Conservation (phyloP, 495 filamentous ascomycete species). For the Aeminium ludgeri region DNA sequence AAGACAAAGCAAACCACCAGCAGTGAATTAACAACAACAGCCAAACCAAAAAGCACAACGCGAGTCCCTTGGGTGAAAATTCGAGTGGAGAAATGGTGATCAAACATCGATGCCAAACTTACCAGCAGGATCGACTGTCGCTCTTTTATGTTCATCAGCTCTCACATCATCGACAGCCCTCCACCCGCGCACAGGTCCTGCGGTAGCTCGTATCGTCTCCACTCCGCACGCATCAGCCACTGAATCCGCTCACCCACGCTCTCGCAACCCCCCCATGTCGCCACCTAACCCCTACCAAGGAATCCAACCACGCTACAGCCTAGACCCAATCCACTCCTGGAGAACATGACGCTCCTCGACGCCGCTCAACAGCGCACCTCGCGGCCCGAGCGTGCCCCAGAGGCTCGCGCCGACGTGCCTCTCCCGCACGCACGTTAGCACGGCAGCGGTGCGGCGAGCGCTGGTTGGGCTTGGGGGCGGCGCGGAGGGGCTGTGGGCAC, state of each 20-base stretch:
- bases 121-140: not conserved
- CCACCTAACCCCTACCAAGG: too few species aligned
- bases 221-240: not conserved
- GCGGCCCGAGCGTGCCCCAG: too few species aligned
- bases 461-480: too few species aligned
- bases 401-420: too few species aligned
- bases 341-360: too few species aligned
- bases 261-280: not conserved
- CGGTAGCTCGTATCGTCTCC: conserved; percentile 10
- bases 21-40: conserved; percentile 4
- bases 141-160: not conserved
- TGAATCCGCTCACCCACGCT: not conserved
- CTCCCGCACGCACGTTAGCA: too few species aligned
- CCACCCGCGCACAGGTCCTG: conserved; percentile 5
- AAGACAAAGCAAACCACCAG: conserved; percentile 5
- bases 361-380: too few species aligned
- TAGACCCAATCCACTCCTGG: too few species aligned
- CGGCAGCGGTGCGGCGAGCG: too few species aligned
- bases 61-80: not conserved
- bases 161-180: too few species aligned
- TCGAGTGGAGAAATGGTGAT: not conserved
- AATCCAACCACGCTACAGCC: too few species aligned
- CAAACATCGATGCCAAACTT: not conserved
- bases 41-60: conserved; percentile 7
- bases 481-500: too few species aligned